Base-by-base conservation (phyloP, 225 moss, liverwort and hornwort genomes). In the Marchantia polymorpha region DNA sequence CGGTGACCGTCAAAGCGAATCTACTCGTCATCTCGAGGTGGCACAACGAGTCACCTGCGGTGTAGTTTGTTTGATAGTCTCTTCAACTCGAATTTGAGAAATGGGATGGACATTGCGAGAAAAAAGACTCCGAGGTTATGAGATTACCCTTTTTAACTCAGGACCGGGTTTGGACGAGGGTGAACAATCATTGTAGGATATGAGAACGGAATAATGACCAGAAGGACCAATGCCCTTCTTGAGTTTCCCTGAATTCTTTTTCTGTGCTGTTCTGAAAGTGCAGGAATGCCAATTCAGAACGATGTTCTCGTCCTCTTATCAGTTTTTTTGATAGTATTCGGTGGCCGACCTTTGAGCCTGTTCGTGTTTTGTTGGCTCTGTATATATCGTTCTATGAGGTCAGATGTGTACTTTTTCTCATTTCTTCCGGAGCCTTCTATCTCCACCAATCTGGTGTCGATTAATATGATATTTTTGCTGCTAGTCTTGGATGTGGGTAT, bases 191-290 rank as follows among this genome's bases (percentile, higher is more conserved):
- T 75, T 75, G 52, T 79, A 67, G 79, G 79, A 63, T 83, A 77
- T 20, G 65, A 76, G 76, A 83, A 79, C 23, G 77, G 71, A 77
- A 83, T 83, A 80, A 83, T 74, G 58, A 79, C 76, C 76, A 47
- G 63, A 76, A 76, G 64, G 83, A 64, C 75, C 75, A 61, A 71
- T 63, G 50, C 52, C 79, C 61, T 79, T 31, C 39, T n/a, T 55
- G 47, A 69, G 74, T 69, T 78, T 73, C 73, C 27, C 53, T 53
- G 27, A 29, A 73, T 73, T 31, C 27, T 50, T 22, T 53, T 6
- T 5, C 25, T 55, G 23, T 7, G 8, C 73, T 29, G 53, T 54
- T 29, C 12, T 53, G 53, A 29, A 73, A 12, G 22, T 73, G 52
- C 15, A 29, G 27, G 54, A 54, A 22, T 10, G 29, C 65, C 47